phyloP scores from a whole-genome alignment of 768 basidiomycete genomes.

The Suillus tomentosus region DNA sequence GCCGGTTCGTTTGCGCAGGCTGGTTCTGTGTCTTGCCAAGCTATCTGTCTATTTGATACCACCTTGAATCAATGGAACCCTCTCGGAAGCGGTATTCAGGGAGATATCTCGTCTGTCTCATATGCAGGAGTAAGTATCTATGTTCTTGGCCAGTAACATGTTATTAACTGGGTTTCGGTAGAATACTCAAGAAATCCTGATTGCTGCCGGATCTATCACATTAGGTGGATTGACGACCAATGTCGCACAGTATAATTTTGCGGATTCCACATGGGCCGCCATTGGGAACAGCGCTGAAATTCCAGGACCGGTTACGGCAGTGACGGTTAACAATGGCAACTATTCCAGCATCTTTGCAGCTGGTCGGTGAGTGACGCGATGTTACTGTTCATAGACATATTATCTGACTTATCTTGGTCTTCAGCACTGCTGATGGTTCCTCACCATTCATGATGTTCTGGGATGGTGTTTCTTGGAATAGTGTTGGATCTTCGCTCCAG shows the following conservation, averaged over 20 bases:
- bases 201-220: conserved; percentile 80
- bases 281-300: conserved; percentile 62
- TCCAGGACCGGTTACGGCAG: conserved; percentile 88
- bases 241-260: conserved; percentile 71
- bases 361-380: conserved; percentile 61
- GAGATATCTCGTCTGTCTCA: conserved; percentile 75
- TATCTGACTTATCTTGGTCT: conserved; percentile 2
- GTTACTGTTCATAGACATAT: not conserved
- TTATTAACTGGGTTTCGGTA: conserved; percentile 31
- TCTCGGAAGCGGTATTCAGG: conserved; percentile 79
- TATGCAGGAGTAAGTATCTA: conserved; percentile 72
- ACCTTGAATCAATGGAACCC: conserved; percentile 73
- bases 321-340: conserved; percentile 83
- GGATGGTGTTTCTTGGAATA: conserved; percentile 79
- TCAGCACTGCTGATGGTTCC: conserved; percentile 57
- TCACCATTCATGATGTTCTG: conserved; percentile 80
- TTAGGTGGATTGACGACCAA: conserved; percentile 65
- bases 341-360: conserved; percentile 86
- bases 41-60: conserved; percentile 77
- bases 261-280: conserved; percentile 73
- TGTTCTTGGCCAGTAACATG: not conserved
- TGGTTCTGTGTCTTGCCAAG: conserved; percentile 72
- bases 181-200: conserved; percentile 65
- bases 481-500: conserved; percentile 59
- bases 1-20: conserved; percentile 87